phyloP scores from a whole-genome alignment of 1,284 basidiomycete genomes.

The Leccinum pseudoinsigne region DNA sequence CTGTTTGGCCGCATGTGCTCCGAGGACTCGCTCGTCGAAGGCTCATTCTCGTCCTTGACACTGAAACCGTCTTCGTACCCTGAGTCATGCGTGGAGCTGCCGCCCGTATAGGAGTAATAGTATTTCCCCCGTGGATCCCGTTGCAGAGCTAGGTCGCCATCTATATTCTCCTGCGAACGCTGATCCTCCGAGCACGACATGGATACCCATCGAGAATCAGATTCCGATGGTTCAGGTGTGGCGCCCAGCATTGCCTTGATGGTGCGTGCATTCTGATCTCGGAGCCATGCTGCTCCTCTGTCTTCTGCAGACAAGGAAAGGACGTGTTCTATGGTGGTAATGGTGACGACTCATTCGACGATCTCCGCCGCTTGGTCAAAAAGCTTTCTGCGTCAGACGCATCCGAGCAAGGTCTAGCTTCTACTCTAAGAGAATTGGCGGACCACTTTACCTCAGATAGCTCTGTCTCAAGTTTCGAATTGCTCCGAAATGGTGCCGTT shows the following conservation, averaged over 20 bases:
- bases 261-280: slow-evolving; percentile 72
- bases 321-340: slow-evolving; percentile 50
- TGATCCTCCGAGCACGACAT: slow-evolving; percentile 32
- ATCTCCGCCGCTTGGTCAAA: slow-evolving; percentile 65
- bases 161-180: slow-evolving; percentile 38
- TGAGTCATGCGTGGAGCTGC: slow-evolving; percentile 49
- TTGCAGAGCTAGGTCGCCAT: slow-evolving; percentile 64
- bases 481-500: slow-evolving; percentile 91
- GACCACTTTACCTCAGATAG: slow-evolving; percentile 78
- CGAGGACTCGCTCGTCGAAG: slow-evolving; percentile 20
- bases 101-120: slow-evolving; percentile 70
- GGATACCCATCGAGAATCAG: slow-evolving; percentile 49
- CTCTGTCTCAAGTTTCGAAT: slow-evolving; percentile 94
- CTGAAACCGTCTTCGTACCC: slow-evolving; percentile 49
- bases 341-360: slow-evolving; percentile 64
- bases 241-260: slow-evolving; percentile 61
- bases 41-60: slow-evolving; percentile 33
- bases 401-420: slow-evolving; percentile 65
- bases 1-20: slow-evolving; percentile 52
- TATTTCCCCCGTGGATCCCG: slow-evolving; percentile 67
- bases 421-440: slow-evolving; percentile 72
- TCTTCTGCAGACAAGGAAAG: slow-evolving; percentile 50
- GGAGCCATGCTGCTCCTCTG: slow-evolving; percentile 77
- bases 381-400: slow-evolving; percentile 55
- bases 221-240: slow-evolving; percentile 57